Evolutionary conservation across 2,329 filamentous ascomycete species (phyloP).

Genomic region (Magnaporthiopsis poae): DNA sequence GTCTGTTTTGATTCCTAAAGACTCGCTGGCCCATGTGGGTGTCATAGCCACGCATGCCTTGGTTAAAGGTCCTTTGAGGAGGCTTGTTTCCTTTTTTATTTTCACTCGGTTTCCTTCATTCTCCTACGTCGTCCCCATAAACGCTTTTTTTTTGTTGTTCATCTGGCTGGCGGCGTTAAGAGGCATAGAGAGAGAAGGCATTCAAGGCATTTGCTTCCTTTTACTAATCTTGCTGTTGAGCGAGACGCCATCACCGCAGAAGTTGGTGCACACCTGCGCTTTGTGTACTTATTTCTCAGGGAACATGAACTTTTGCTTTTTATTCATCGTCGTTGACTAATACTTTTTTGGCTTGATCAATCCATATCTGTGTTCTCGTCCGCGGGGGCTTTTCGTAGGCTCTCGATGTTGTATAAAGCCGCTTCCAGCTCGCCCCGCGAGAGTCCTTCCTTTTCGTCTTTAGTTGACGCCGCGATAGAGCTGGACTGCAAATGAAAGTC

Average conservation of each 20-base stretch:
- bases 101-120: background rate
- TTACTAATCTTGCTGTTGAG: slow-evolving; percentile 5
- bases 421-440: slow-evolving; percentile 28
- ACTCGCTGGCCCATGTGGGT: background rate
- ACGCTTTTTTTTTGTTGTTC: slow-evolving; percentile 4
- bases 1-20: background rate
- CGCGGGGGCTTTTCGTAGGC: slow-evolving; percentile 34
- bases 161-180: slow-evolving; percentile 14
- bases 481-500: background rate
- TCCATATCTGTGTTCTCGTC: slow-evolving; percentile 18
- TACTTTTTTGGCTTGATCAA: too few species aligned
- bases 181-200: slow-evolving; percentile 15
- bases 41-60: background rate
- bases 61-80: background rate
- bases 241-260: background rate
- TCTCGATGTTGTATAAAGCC: slow-evolving; percentile 37
- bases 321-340: slow-evolving; percentile 1
- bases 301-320: background rate
- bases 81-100: slow-evolving; percentile 7
- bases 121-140: background rate
- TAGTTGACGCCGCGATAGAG: background rate
- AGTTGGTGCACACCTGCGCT: background rate
- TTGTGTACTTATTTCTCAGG: slow-evolving; percentile 2
- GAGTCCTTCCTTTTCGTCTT: slow-evolving; percentile 24
- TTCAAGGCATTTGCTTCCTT: slow-evolving; percentile 8